Base-by-base conservation (phyloP, 192 early-diverging fungal species). In the Entomortierella chlamydospora region DNA sequence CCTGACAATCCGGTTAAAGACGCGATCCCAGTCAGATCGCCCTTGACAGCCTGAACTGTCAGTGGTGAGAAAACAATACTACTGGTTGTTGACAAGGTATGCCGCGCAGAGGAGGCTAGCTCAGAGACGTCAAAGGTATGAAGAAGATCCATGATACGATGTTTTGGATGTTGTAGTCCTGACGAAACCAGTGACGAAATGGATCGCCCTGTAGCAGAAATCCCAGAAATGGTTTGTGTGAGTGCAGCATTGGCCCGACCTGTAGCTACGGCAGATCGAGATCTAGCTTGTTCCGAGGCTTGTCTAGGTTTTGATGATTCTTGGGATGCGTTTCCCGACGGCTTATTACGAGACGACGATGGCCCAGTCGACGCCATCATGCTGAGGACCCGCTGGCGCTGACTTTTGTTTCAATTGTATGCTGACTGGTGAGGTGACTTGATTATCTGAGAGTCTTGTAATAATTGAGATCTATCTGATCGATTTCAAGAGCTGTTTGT, bases 31-130 rank as follows among this genome's bases (percentile, higher is more conserved):
- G 84, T 87, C 23, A 87, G 68, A 45, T 90, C 88, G 5, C 84
- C 83, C 52, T 85, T 86, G 26, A 86, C 83, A 5, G 83, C 83
- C 53, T 87, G 85, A 1, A 83, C 81, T 11, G 85, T 82, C 31
- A 90, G 42, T 15, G 88, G 88, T 25, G 84, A 84, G 51, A 90
- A 90, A 22, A 90, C 77, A 4, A 90, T 83, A 22, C 85, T 79
- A 43, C 76, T 79, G 23, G 76, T 79, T 12, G 76, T 79, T 18
- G 76, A 70, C 18, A 79, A 68, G 0, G 76, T 70, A 42, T 70
- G 68, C 18, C 76, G 55, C 0, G 76, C 76, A 20, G 76, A 79
- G 22, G 68, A 79, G 4, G 76, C 76, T n/a, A 79, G 50, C 20
- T 65, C 76, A 3, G 76, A 65, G 42, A 79, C 68, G 26, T 79